These are phyloP conservation scores for Clonostachys solani DNA, from an alignment of 2,329 filamentous ascomycete genomes.

Conservation along the genomic window DNA sequence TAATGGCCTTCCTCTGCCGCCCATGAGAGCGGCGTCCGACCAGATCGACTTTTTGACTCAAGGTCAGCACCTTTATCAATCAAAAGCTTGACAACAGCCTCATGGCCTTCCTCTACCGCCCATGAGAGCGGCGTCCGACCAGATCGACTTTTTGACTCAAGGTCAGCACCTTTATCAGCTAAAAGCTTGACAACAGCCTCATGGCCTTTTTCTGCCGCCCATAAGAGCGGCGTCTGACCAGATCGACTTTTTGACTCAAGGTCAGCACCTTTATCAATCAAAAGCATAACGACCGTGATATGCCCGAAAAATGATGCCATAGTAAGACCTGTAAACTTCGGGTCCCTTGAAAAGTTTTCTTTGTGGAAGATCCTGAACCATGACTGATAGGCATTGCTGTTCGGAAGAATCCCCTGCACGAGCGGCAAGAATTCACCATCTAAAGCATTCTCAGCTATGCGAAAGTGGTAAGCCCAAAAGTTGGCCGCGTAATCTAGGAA, in stretches of 20 bases:
- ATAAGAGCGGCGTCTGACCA: no score
- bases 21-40: no score
- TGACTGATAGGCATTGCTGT: not conserved
- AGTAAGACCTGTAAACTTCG: slow-evolving; percentile 4
- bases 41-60: no score
- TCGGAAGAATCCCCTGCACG: slow-evolving; percentile 5
- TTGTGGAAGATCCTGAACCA: slow-evolving; percentile 1
- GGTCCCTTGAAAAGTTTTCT: not conserved
- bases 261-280: not conserved
- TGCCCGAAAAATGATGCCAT: slow-evolving; percentile 4
- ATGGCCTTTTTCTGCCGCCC: no score
- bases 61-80: no score
- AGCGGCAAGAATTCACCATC: slow-evolving; percentile 2
- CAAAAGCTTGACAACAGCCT: no score
- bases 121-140: no score
- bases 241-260: not conserved
- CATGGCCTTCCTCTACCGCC: no score
- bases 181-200: no score
- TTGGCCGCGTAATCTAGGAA: slow-evolving; percentile 14
- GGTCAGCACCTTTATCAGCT: no score
- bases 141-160: no score
- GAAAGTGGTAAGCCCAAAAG: slow-evolving; percentile 12
- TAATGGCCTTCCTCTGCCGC: no score
- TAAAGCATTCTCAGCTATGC: slow-evolving; percentile 4
- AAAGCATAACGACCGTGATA: not conserved